Evolutionary conservation across 208 protist genomes (phyloP).

Genomic region (Spongospora subterranea): DNA sequence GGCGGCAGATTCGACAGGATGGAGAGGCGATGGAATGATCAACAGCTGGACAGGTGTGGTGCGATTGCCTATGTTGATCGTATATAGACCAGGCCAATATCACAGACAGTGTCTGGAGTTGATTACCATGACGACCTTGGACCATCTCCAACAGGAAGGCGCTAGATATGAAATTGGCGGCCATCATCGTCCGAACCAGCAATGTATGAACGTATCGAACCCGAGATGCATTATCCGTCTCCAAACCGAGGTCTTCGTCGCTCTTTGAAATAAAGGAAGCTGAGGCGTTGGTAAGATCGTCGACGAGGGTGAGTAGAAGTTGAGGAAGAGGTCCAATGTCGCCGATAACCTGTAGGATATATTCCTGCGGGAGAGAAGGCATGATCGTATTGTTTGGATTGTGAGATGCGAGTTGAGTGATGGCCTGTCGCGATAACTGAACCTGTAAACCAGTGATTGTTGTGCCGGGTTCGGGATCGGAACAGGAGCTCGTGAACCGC

Average conservation of each 20-base stretch:
- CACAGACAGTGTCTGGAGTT: too few relatives aligned
- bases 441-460: too few relatives aligned
- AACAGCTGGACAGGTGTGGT: neutral
- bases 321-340: too few relatives aligned
- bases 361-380: too few relatives aligned
- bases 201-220: neutral
- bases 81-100: neutral
- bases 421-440: too few relatives aligned
- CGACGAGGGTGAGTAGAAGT: too few relatives aligned
- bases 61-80: neutral
- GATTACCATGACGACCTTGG: neutral
- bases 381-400: too few relatives aligned
- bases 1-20: neutral
- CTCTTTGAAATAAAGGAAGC: neutral
- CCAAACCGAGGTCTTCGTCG: neutral
- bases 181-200: neutral
- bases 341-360: too few relatives aligned
- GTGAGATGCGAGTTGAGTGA: too few relatives aligned
- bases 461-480: too few relatives aligned
- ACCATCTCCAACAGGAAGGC: neutral
- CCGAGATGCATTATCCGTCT: neutral
- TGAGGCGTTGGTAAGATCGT: neutral
- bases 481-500: too few relatives aligned
- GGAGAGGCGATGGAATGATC: neutral
- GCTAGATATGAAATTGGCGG: too few relatives aligned